A percentile compares a stretch with the other conserved stretches of the same genome.
These are phyloP conservation scores for Plasmodium gallinaceum DNA, from an alignment of 169 alveolate genomes.

Conservation along the genomic window DNA sequence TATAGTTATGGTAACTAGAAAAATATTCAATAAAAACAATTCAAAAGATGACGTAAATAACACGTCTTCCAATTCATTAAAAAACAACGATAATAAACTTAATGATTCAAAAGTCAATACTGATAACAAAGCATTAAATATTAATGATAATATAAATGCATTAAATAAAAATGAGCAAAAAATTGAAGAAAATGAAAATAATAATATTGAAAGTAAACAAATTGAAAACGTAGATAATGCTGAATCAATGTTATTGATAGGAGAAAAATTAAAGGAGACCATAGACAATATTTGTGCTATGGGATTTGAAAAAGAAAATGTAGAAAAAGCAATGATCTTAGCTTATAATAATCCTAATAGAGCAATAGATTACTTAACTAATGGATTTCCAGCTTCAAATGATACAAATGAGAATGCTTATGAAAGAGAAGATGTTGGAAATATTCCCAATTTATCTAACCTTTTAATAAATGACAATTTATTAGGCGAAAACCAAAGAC, in stretches of 20 bases:
- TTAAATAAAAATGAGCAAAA: conserved; percentile 44
- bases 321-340: conserved; percentile 93
- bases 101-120: conserved; percentile 4
- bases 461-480: conserved; percentile 44
- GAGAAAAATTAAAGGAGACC: conserved; percentile 78
- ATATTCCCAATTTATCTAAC: conserved; percentile 60
- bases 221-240: conserved; percentile 78
- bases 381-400: conserved; percentile 84
- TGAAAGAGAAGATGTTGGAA: conserved; percentile 73
- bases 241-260: conserved; percentile 56
- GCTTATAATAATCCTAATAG: conserved; percentile 97
- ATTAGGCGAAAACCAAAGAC: conserved; percentile 17
- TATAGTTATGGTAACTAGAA: conserved; percentile 85
- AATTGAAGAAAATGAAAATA: conserved; percentile 61
- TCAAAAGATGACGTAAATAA: conserved; percentile 58
- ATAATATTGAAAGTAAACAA: conserved; percentile 82
- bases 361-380: conserved; percentile 95
- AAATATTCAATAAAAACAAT: conserved; percentile 69
- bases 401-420: conserved; percentile 35
- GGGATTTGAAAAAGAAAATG: conserved; percentile 93
- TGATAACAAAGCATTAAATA: not conserved
- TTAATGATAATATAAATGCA: conserved; percentile 1
- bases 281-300: conserved; percentile 90
- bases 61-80: conserved; percentile 5
- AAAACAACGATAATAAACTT: conserved; percentile 19